Evolutionary conservation across 768 basidiomycete species (phyloP).

Genomic region (Exsudoporus frostii): DNA sequence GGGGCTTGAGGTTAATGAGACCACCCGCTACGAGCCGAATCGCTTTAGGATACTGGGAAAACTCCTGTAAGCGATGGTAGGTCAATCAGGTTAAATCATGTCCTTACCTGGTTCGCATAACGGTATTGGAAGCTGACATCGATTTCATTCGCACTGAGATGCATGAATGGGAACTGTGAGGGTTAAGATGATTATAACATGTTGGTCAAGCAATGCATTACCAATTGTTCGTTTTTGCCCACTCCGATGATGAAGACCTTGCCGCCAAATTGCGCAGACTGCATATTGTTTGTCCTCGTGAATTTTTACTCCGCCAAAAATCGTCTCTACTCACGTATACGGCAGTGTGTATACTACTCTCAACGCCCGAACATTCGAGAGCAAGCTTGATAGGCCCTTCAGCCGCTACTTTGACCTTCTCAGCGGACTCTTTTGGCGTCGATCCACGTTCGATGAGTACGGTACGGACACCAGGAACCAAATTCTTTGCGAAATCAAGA

Average conservation of each 20-base stretch:
- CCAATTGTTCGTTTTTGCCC: conserved; percentile 59
- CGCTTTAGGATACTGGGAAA: conserved; percentile 72
- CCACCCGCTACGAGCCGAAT: conserved; percentile 76
- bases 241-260: conserved; percentile 73
- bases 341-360: conserved; percentile 59
- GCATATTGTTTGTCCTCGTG: neutral
- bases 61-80: neutral
- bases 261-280: conserved; percentile 64
- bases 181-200: neutral
- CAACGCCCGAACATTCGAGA: conserved; percentile 64
- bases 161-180: conserved; percentile 66
- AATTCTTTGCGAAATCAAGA: conserved; percentile 60
- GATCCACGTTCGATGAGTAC: conserved; percentile 50
- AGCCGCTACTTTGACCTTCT: conserved; percentile 49
- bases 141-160: conserved; percentile 66
- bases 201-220: conserved; percentile 25
- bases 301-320: neutral
- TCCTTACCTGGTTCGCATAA: conserved; percentile 56
- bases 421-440: conserved; percentile 48
- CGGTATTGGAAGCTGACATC: conserved; percentile 69
- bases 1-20: conserved; percentile 68
- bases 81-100: neutral
- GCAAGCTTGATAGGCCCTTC: conserved; percentile 48
- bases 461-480: conserved; percentile 57
- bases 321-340: conserved; percentile 42